Percentiles rank a stretch among this genome's conserved stretches.
Conservation (phyloP, 1,284 basidiomycete genomes). For the Ustilago vetiveriae region DNA sequence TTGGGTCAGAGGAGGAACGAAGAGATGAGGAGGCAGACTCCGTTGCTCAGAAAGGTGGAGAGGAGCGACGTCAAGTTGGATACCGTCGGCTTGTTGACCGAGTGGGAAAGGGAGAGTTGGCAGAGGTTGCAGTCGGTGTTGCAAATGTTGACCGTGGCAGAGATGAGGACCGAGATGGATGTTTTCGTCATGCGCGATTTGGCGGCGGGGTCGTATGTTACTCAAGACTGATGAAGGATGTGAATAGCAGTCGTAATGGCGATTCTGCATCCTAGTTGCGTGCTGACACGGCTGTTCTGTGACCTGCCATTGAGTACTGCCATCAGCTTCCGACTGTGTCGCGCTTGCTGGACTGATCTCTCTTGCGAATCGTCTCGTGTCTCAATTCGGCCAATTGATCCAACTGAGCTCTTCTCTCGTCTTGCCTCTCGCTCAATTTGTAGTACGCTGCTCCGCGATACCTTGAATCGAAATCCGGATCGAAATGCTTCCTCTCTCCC, state of each 20-base stretch:
- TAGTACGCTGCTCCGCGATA: conserved; percentile 90
- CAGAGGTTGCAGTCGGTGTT: conserved; percentile 35
- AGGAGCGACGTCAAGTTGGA: conserved; percentile 59
- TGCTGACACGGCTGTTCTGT: too few relatives aligned
- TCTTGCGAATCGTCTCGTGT: conserved; percentile 73
- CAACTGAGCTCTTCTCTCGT: conserved; percentile 79
- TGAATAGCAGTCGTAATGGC: too few relatives aligned
- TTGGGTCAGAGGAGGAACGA: conserved; percentile 54
- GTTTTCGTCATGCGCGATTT: conserved; percentile 52
- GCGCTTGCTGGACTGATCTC: too few relatives aligned
- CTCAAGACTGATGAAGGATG: conserved; percentile 12
- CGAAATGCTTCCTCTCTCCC: conserved; percentile 74
- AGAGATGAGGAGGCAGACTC: conserved; percentile 49
- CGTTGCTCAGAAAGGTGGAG: conserved; percentile 59
- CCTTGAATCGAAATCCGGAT: conserved; percentile 81
- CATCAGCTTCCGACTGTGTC: too few relatives aligned
- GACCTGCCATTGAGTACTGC: too few relatives aligned
- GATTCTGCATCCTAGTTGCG: too few relatives aligned
- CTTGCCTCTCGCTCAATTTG: conserved; percentile 84
- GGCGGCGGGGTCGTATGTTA: conserved; percentile 23
- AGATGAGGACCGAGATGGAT: conserved; percentile 52
- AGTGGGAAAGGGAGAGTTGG: conserved; percentile 55
- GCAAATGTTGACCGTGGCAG: conserved; percentile 49
- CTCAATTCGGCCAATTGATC: conserved; percentile 76
- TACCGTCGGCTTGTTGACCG: conserved; percentile 45